Base-by-base conservation (phyloP, 768 basidiomycete species). In the Porpolomopsis calyptriformis region DNA sequence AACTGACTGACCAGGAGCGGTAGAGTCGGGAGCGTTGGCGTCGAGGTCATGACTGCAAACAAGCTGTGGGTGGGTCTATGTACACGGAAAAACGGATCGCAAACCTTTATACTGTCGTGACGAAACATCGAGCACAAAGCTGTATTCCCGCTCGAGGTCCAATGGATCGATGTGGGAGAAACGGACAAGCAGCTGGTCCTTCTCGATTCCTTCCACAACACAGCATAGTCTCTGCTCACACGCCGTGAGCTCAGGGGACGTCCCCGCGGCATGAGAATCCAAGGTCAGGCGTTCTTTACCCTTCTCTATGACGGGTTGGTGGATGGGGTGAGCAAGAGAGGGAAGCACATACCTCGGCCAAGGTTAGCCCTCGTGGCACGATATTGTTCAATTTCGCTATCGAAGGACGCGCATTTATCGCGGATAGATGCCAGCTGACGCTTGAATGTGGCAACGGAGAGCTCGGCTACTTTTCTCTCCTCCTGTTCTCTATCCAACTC, bases 201-300 rank as follows among this genome's bases (percentile, higher is more conserved):
- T 69, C 54, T 79, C 78, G 34, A 92, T 74, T 31, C 88, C 88
- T 60, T 92, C 87, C n/a, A 92, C 72, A 12, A 70, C 62, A 58
- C 79, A 84, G 12, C 73, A 72, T 25, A 87, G 63, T 26, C 67
- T 63, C 5, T 68, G 67, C 64, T 86, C 79, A 52, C 74, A 74
- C 11, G 63, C 70, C 2, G 64, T 60, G 20, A 85, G 63, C 52
- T 87, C 82, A 1, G 76, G 75, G 2, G 66, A 60, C 10, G 76
- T 60, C 25, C 64, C 66, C 7, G 73, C 68, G 23, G 77, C 76
- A 55, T 80, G 74, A 2, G 66, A 59, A 22, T 65, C 70, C 35
- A 88, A 66, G 25, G 71, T 73, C 14, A 67, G 62, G 2, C 71
- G 70, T 54, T 93, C 89, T 27, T 78, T 67, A 22, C 77, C 69